Evolutionary conservation across 495 filamentous ascomycete genomes (phyloP), one percentile per base, ranked within the genome.

Genomic region (Penicillium manginii): DNA sequence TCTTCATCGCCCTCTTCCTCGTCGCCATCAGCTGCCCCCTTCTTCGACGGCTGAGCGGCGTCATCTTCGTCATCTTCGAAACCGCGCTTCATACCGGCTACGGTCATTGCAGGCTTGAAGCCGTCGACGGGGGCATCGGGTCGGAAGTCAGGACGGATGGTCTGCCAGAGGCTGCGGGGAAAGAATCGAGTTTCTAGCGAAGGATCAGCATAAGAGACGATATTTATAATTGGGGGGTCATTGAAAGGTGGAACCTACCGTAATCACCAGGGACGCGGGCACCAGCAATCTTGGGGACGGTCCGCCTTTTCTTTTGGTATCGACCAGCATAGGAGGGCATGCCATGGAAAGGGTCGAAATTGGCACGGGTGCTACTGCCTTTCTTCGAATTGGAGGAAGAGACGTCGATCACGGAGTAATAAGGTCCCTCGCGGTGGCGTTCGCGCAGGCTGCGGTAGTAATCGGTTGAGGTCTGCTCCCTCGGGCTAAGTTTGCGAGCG

Each of bases 301-400:
- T 78, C 55, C 79, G 66, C 40, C 73, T 77, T 61, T 81, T 81
- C 72, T 81, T 84, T 58, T 77, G 72, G 68, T 86, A 86, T 46
- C 78, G 78, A 17, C 80, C 69, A 42, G 78, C 79, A 61, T 84
- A 88, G 8, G 82, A 82, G 18, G 77, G 81, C 79, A 85, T 86
- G 52, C 84, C 81, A 42, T 81, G 74, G 62, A 88, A 88, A 4
- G 84, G 78, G 65, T 88, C 81, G 47, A 85, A 71, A 65, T 76
- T 64, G 52, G 71, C 61, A 50, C 78, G 66, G 43, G 73, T 66
- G 18, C 65, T 65, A 17, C 66, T 74, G 40, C 72, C 75, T 54
- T 77, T 75, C 31, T 76, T 80, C 0, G 74, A 77, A 1, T 71
- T 71, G 4, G 78, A 73, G 9, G 69, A 67, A 15, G 77, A 74